Conservation (phyloP, 495 filamentous ascomycete genomes). For the Bacidia rubella region DNA sequence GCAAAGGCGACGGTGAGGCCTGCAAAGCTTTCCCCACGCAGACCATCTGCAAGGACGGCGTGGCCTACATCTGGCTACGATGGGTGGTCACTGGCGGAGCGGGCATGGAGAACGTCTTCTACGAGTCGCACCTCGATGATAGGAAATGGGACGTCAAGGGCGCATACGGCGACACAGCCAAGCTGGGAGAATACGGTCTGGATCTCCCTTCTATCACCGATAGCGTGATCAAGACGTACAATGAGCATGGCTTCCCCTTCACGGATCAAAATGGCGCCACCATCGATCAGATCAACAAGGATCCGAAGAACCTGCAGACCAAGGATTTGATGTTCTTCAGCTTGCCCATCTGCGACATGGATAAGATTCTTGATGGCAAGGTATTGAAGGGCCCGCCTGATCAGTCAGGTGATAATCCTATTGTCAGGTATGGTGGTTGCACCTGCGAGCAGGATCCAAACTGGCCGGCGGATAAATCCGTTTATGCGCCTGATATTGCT, state of each 20-base stretch:
- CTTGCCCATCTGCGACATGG: neutral
- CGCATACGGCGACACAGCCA: neutral
- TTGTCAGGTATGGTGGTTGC: neutral
- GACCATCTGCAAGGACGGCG: neutral
- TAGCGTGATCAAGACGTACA: neutral
- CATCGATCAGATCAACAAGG: neutral
- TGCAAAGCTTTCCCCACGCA: neutral
- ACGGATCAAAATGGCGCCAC: neutral
- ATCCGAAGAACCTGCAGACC: neutral
- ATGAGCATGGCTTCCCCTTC: neutral
- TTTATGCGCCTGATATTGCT: no score
- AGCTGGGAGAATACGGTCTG: neutral
- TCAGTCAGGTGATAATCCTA: neutral
- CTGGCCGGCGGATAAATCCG: no score
- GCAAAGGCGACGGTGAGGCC: neutral
- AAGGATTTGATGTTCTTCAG: neutral
- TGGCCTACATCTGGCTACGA: neutral
- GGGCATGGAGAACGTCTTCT: neutral
- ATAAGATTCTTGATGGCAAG: neutral
- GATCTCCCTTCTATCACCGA: neutral
- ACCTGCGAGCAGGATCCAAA: neutral
- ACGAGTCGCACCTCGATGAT: neutral
- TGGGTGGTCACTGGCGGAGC: neutral
- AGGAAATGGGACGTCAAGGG: neutral
- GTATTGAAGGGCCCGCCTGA: neutral